Conservation (phyloP, 1,139 yeast species). For the Candida neerlandica region DNA sequence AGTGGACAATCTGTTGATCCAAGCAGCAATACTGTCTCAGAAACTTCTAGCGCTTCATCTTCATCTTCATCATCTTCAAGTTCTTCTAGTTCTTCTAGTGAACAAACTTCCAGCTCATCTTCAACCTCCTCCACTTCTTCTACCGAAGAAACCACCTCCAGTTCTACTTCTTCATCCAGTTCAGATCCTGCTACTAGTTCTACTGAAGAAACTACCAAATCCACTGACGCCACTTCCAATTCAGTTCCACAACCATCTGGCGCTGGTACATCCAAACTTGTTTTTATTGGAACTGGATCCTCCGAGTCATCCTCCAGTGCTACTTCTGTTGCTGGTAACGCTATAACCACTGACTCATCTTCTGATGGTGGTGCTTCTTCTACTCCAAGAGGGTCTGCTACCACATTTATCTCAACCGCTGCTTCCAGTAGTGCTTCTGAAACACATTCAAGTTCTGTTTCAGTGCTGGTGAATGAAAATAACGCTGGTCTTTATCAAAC, state of each 20-base stretch:
- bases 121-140: conserved; percentile 4
- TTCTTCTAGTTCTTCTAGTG: conserved; percentile 6
- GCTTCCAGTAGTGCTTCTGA: neutral
- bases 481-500: conserved; percentile 4
- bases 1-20: conserved; percentile 22
- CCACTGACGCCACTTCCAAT: neutral
- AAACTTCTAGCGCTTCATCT: too few species aligned
- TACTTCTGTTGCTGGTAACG: neutral
- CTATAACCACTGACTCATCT: neutral
- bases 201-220: neutral
- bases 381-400: neutral
- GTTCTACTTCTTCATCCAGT: conserved; percentile 4
- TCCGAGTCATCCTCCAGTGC: too few species aligned
- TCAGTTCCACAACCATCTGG: neutral
- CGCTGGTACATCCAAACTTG: conserved; percentile 1
- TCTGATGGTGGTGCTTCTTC: neutral
- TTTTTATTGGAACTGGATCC: conserved; percentile 1
- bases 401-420: conserved; percentile 3
- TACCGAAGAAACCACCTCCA: neutral
- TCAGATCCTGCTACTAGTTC: conserved; percentile 8
- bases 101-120: conserved; percentile 1
- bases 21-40: neutral
- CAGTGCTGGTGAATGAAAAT: conserved; percentile 3
- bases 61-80: conserved; percentile 2
- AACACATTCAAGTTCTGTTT: conserved; percentile 1